Conservation (phyloP, 768 basidiomycete genomes). For the Leccinum subtestaceum region DNA sequence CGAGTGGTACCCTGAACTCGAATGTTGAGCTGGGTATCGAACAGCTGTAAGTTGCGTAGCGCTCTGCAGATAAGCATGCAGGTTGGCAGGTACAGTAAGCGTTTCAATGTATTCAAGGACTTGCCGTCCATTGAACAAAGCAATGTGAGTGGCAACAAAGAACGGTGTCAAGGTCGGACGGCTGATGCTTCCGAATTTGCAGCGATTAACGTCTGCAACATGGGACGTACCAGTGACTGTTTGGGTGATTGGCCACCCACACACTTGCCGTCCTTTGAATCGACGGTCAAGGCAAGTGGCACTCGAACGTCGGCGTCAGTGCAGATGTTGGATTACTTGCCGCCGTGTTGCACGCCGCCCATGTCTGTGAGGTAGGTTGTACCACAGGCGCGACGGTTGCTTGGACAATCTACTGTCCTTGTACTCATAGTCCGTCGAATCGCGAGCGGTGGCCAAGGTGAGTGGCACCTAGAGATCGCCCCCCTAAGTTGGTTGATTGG, state of each 20-base stretch:
- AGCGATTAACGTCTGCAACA: background rate
- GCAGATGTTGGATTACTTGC: background rate
- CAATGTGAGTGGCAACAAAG: background rate
- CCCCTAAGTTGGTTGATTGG: background rate
- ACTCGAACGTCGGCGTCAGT: background rate
- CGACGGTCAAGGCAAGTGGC: background rate
- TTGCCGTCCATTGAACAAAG: background rate
- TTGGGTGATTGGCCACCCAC: background rate
- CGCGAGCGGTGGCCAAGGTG: background rate
- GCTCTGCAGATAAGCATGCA: background rate
- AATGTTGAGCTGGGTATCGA: background rate
- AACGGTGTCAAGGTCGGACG: background rate
- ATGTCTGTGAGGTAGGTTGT: background rate
- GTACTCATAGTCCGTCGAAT: background rate
- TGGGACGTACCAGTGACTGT: background rate
- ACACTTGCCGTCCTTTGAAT: background rate
- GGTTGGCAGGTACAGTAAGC: background rate
- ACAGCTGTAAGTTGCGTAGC: background rate
- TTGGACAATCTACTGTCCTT: background rate
- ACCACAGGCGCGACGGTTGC: too few relatives aligned
- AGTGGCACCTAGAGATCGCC: background rate
- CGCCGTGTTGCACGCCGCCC: background rate
- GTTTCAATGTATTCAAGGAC: background rate
- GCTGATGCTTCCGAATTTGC: background rate
- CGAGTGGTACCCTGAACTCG: background rate